phyloP scores from a whole-genome alignment of 768 basidiomycete species.

The Tylopilus sp. region DNA sequence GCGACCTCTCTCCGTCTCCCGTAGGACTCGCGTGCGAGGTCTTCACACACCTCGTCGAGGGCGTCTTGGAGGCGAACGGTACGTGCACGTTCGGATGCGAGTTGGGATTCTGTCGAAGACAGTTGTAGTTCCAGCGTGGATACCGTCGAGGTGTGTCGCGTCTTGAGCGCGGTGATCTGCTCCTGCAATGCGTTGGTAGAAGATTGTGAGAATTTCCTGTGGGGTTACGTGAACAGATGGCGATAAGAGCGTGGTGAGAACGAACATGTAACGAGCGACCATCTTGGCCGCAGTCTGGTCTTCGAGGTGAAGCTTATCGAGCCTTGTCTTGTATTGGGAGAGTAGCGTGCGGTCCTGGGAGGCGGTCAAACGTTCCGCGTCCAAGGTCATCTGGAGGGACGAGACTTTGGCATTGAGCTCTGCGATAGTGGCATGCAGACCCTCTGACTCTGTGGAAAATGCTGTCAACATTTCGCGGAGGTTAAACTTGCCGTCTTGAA shows the following conservation, averaged over 20 bases:
- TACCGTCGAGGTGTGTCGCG: constrained; percentile 60
- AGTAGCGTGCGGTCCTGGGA: constrained; percentile 45
- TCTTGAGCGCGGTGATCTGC: constrained; percentile 54
- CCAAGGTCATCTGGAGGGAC: constrained; percentile 38
- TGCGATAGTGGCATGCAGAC: constrained; percentile 41
- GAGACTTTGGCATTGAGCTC: constrained; percentile 45
- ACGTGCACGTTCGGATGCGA: constrained; percentile 43
- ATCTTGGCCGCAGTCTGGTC: constrained; percentile 78
- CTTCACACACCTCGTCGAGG: constrained; percentile 68
- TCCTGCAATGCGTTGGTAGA: constrained; percentile 64
- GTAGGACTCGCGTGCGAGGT: constrained; percentile 66
- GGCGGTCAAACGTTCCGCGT: constrained; percentile 43
- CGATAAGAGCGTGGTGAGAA: neutral
- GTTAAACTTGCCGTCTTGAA: constrained; percentile 47
- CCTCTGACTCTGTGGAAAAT: constrained; percentile 46
- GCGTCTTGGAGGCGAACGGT: constrained; percentile 51
- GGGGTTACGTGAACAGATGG: neutral
- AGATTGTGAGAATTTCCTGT: constrained; percentile 80
- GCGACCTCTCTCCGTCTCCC: constrained; percentile 71
- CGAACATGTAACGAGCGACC: constrained; percentile 83
- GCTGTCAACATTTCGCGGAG: constrained; percentile 49
- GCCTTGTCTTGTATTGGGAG: constrained; percentile 44
- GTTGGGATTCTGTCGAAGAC: constrained; percentile 39
- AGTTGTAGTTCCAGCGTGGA: constrained; percentile 53
- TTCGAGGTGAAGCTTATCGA: constrained; percentile 56